Percentiles rank a stretch among this genome's conserved stretches.
These are phyloP conservation scores for Striga hermonthica DNA, from an alignment of 305 asterid genomes.

Conservation along the genomic window DNA sequence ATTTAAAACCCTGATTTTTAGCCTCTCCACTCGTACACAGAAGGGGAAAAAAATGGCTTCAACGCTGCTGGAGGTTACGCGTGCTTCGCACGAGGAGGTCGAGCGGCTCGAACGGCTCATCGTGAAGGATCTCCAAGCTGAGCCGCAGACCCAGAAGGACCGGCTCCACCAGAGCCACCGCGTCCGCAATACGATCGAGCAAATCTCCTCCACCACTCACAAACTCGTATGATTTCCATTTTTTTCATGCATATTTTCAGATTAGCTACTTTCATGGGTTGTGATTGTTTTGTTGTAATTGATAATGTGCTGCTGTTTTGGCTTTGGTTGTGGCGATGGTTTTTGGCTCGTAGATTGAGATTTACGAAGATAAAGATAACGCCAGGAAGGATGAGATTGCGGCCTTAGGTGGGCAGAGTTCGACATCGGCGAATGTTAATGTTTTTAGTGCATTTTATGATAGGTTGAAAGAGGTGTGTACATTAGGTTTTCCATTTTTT, in stretches of 20 bases:
- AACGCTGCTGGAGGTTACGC: constrained; percentile 86
- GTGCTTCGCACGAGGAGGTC: constrained; percentile 89
- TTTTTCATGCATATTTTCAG: neutral
- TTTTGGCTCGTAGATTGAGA: constrained; percentile 52
- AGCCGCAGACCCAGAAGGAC: constrained; percentile 72
- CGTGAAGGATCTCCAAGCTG: constrained; percentile 91
- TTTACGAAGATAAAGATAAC: constrained; percentile 79
- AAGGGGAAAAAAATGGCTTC: constrained; percentile 64
- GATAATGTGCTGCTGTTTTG: neutral
- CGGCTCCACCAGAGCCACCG: constrained; percentile 96
- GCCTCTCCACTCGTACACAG: neutral
- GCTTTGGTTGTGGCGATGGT: neutral
- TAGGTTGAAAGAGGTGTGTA: constrained; percentile 74
- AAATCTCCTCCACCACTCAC: constrained; percentile 60
- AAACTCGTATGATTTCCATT: constrained; percentile 48
- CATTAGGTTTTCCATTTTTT: neutral
- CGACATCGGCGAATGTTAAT: constrained; percentile 71
- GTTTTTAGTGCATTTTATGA: constrained; percentile 95
- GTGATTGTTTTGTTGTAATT: constrained; percentile 18
- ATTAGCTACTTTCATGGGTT: neutral
- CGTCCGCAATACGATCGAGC: constrained; percentile 86
- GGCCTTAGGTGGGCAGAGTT: constrained; percentile 94
- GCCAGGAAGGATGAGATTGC: constrained; percentile 97
- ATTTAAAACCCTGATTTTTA: constrained; percentile 33
- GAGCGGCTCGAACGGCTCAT: constrained; percentile 84